Conservation (phyloP, 768 basidiomycete species). For the Suillus clintonianus region DNA sequence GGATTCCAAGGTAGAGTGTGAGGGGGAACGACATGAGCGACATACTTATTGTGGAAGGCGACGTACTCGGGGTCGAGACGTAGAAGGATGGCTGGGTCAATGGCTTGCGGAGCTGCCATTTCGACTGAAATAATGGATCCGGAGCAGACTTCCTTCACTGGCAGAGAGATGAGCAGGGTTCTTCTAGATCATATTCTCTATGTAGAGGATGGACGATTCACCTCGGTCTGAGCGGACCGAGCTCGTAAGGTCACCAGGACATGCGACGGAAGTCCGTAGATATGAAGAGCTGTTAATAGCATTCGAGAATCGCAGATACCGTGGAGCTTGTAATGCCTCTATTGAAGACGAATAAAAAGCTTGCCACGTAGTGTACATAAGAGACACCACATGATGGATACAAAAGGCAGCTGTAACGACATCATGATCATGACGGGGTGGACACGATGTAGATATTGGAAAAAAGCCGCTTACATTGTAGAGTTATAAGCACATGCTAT, state of each 20-base stretch:
- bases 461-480: background rate
- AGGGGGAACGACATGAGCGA: conserved; percentile 48
- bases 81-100: conserved; percentile 61
- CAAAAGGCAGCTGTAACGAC: background rate
- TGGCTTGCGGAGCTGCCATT: conserved; percentile 43
- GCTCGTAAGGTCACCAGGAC: conserved; percentile 5
- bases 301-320: background rate
- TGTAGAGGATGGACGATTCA: background rate
- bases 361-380: background rate
- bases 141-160: background rate
- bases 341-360: background rate
- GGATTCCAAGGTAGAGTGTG: conserved; percentile 68
- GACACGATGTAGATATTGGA: background rate
- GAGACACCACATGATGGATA: background rate
- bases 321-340: background rate
- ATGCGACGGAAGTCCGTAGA: conserved; percentile 6
- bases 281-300: background rate
- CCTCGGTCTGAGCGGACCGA: conserved; percentile 8
- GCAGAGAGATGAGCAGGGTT: background rate
- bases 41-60: conserved; percentile 54
- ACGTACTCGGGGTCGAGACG: conserved; percentile 69
- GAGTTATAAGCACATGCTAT: background rate
- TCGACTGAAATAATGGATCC: background rate
- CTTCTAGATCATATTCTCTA: background rate
- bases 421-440: background rate